These are phyloP conservation scores for Hamigera avellanea DNA, from an alignment of 495 filamentous ascomycete genomes.

Conservation along the genomic window DNA sequence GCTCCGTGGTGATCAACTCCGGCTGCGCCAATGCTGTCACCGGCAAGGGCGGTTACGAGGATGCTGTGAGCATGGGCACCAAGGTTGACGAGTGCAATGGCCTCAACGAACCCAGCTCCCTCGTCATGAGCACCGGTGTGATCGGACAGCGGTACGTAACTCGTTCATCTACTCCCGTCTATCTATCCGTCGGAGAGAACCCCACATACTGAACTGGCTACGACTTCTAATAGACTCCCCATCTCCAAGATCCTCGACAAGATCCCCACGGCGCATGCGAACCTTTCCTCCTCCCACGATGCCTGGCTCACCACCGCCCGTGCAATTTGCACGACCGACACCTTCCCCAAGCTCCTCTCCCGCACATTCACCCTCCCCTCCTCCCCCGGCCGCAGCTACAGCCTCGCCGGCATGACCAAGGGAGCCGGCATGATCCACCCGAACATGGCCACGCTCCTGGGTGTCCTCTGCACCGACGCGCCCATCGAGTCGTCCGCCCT, in stretches of 20 bases:
- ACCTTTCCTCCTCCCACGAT: constrained; percentile 62
- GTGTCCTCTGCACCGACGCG: constrained; percentile 87
- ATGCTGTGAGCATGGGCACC: constrained; percentile 73
- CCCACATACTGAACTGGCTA: too few species aligned
- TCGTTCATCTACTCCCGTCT: background rate
- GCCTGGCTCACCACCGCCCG: constrained; percentile 80
- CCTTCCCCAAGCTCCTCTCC: constrained; percentile 93
- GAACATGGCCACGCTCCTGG: constrained; percentile 96
- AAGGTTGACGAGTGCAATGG: constrained; percentile 60
- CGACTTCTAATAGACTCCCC: constrained; percentile 47
- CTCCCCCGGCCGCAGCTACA: constrained; percentile 58
- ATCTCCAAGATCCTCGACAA: constrained; percentile 79
- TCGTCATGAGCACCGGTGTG: constrained; percentile 97
- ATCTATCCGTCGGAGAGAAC: too few species aligned
- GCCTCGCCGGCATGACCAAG: constrained; percentile 92
- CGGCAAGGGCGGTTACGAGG: constrained; percentile 79
- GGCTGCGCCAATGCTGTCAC: constrained; percentile 98
- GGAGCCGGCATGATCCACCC: constrained; percentile 99
- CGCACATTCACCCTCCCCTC: constrained; percentile 77
- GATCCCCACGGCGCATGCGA: constrained; percentile 62
- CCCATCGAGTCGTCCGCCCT: constrained; percentile 62
- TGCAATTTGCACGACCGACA: constrained; percentile 98
- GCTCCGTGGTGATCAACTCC: constrained; percentile 83
- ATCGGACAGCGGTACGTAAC: constrained; percentile 73
- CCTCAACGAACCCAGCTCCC: constrained; percentile 51